Conservation (phyloP, 768 basidiomycete species). For the Hypsizygus marmoreus region DNA sequence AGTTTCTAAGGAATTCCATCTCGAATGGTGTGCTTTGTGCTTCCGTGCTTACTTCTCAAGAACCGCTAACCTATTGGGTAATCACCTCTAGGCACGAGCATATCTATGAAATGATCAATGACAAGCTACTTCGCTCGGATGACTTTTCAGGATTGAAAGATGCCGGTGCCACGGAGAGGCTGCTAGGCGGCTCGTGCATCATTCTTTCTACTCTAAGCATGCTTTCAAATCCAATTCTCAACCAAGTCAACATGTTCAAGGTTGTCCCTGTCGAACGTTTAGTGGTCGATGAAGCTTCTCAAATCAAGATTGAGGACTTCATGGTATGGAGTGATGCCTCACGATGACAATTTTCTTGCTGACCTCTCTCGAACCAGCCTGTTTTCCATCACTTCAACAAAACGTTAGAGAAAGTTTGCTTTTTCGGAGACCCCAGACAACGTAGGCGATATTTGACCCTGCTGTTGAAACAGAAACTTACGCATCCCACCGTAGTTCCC, state of each 20-base stretch:
- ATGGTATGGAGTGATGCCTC: slow-evolving; percentile 31
- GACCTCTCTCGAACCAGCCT: slow-evolving; percentile 28
- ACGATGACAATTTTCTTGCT: not conserved
- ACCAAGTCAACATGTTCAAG: slow-evolving; percentile 31
- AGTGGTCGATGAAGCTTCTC: slow-evolving; percentile 60
- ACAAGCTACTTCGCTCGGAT: slow-evolving; percentile 42
- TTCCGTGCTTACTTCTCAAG: not conserved
- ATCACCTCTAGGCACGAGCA: slow-evolving; percentile 54
- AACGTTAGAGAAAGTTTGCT: slow-evolving; percentile 44
- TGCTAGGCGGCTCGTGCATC: slow-evolving; percentile 33
- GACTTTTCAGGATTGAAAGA: slow-evolving; percentile 32
- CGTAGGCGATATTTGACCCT: slow-evolving; percentile 30
- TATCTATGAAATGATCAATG: slow-evolving; percentile 36
- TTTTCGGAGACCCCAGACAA: slow-evolving; percentile 58
- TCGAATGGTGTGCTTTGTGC: slow-evolving; percentile 40
- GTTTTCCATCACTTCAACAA: slow-evolving; percentile 42
- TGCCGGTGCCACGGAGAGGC: slow-evolving; percentile 16
- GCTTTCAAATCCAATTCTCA: slow-evolving; percentile 48
- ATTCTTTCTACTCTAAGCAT: slow-evolving; percentile 52
- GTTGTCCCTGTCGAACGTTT: slow-evolving; percentile 45
- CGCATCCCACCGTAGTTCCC: slow-evolving; percentile 39
- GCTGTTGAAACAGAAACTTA: not conserved
- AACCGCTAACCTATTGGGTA: not conserved
- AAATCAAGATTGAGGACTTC: slow-evolving; percentile 50
- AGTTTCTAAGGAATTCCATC: slow-evolving; percentile 50